A percentile compares a stretch with the other conserved stretches of the same genome.
These are phyloP conservation scores for Aspergillus fumigatiaffinis DNA, from an alignment of 2,329 filamentous ascomycete genomes.

Conservation along the genomic window DNA sequence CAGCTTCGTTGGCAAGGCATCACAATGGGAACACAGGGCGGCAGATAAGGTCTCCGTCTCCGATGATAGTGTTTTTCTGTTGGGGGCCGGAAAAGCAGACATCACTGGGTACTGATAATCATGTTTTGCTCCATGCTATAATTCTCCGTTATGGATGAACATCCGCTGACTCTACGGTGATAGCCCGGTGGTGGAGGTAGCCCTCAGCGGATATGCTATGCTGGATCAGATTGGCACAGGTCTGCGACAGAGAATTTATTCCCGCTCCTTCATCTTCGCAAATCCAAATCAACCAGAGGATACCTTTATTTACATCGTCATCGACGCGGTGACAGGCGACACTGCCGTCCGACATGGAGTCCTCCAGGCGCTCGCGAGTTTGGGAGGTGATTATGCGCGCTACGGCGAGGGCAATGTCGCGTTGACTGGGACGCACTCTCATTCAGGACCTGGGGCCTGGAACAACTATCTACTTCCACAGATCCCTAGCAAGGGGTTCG, in stretches of 20 bases:
- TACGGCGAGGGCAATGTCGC: constrained; percentile 82
- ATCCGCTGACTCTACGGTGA: neutral
- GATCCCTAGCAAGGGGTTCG: constrained; percentile 81
- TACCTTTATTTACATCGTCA: constrained; percentile 79
- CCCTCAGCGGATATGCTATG: constrained; percentile 89
- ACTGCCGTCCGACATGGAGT: constrained; percentile 87
- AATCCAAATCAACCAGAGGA: constrained; percentile 62
- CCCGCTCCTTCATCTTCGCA: constrained; percentile 82
- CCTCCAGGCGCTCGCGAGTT: constrained; percentile 63
- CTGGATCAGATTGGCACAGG: constrained; percentile 77
- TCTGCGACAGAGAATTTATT: constrained; percentile 81
- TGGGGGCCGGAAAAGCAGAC: constrained; percentile 68
- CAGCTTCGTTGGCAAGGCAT: constrained; percentile 10
- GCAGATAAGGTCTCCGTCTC: constrained; percentile 10
- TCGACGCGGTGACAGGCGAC: constrained; percentile 84
- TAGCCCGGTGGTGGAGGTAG: constrained; percentile 82
- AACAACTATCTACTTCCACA: constrained; percentile 91
- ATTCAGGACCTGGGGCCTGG: constrained; percentile 88
- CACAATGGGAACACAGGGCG: constrained; percentile 22
- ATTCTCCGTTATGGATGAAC: neutral
- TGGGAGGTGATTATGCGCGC: constrained; percentile 68
- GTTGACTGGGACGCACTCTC: constrained; percentile 87
- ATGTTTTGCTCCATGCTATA: neutral
- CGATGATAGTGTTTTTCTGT: constrained; percentile 51
- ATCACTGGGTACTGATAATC: constrained; percentile 58